phyloP scores from a whole-genome alignment of 805 yeast species.

The Suhomyces tanzawaensis region DNA sequence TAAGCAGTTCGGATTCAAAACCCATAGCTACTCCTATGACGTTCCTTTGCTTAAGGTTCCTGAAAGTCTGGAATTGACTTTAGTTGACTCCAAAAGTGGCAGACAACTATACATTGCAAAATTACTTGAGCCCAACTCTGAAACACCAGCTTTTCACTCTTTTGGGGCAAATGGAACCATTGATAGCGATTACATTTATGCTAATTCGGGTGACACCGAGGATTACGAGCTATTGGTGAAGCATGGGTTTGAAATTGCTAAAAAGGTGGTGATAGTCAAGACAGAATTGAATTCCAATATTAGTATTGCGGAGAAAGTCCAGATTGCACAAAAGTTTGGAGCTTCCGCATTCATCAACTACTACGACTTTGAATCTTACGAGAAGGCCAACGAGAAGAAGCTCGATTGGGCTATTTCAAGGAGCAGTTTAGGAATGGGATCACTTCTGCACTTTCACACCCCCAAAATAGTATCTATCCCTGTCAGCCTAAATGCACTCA shows the following conservation, averaged over 20 bases:
- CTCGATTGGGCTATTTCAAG: conserved; percentile 18
- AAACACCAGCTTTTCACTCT: conserved; percentile 31
- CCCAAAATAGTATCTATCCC: conserved; percentile 28
- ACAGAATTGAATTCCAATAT: conserved; percentile 12
- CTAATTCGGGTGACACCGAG: conserved; percentile 26
- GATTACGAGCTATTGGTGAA: conserved; percentile 25
- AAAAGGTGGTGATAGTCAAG: conserved; percentile 29
- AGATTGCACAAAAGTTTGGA: conserved; percentile 24
- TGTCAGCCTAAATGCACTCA: conserved; percentile 22
- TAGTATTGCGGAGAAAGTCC: conserved; percentile 22
- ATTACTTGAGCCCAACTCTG: conserved; percentile 21
- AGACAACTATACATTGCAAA: conserved; percentile 25
- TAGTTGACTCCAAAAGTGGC: conserved; percentile 20
- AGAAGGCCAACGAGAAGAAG: conserved; percentile 8
- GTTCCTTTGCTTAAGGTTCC: conserved; percentile 21
- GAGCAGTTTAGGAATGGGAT: conserved; percentile 15
- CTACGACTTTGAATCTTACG: conserved; percentile 9
- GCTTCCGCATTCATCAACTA: conserved; percentile 26
- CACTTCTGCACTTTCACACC: conserved; percentile 5
- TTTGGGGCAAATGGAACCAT: conserved; percentile 28
- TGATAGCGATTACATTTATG: conserved; percentile 25
- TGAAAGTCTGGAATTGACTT: conserved; percentile 21
- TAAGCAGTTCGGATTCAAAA: conserved; percentile 26
- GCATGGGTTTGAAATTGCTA: conserved; percentile 17
- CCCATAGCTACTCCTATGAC: conserved; percentile 16